Percentiles rank a stretch among this genome's conserved stretches.
Conservation (phyloP, 2,329 filamentous ascomycete genomes). For the Cladophialophora bantiana region DNA sequence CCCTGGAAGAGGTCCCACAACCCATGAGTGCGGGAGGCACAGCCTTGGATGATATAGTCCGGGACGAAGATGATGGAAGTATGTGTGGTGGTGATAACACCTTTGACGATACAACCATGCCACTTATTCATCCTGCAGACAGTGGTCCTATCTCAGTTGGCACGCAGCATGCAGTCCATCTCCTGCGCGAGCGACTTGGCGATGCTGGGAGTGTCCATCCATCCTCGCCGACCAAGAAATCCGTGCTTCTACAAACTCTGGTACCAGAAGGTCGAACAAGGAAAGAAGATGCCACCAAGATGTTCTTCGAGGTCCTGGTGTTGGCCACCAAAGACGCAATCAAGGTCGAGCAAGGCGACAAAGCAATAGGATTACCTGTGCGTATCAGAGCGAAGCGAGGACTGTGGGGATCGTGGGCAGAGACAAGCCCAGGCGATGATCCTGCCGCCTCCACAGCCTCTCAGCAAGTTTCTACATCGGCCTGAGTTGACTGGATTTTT, state of each 20-base stretch:
- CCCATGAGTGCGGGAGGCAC: conserved; percentile 55
- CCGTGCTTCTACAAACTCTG: conserved; percentile 88
- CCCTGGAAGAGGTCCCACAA: conserved; percentile 51
- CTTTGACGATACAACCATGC: conserved; percentile 80
- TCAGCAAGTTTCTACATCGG: conserved; percentile 26
- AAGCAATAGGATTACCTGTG: conserved; percentile 77
- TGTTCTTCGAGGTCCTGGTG: conserved; percentile 98
- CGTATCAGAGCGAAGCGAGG: conserved; percentile 87
- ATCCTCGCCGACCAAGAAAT: conserved; percentile 74
- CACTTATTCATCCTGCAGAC: conserved; percentile 79
- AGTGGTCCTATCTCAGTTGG: conserved; percentile 86
- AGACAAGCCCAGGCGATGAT: conserved; percentile 55
- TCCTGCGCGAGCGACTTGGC: conserved; percentile 88
- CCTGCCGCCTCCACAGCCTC: conserved; percentile 30
- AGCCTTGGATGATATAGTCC: conserved; percentile 53
- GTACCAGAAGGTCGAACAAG: conserved; percentile 81
- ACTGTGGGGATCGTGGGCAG: conserved; percentile 97
- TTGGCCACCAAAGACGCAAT: conserved; percentile 97
- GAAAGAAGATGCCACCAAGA: conserved; percentile 93
- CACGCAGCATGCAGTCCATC: conserved; percentile 94
- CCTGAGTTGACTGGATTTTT: not conserved
- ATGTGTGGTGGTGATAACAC: conserved; percentile 59
- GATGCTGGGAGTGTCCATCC: conserved; percentile 70
- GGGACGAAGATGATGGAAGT: conserved; percentile 57
- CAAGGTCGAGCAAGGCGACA: conserved; percentile 86